Base-by-base conservation (phyloP, 2,329 filamentous ascomycete species). In the Tolypocladium tropicale region DNA sequence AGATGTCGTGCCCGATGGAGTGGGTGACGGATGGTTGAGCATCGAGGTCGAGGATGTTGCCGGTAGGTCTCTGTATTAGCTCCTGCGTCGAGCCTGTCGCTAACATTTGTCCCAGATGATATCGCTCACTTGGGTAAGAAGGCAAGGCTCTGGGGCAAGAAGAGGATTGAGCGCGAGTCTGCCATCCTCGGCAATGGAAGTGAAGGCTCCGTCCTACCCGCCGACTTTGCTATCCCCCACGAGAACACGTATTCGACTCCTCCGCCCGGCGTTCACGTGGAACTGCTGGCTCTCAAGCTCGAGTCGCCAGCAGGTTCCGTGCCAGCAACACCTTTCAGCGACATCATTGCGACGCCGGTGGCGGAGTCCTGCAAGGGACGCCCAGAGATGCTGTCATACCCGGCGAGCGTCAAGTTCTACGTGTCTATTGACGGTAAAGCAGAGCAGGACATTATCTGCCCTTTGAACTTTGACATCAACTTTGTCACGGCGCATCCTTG, bases 401-500 rank as follows among this genome's bases (percentile, higher is more conserved):
- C 72, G 4, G 70, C 71, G 39, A 67, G 62, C 33, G 56, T 73
- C 52, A 67, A 62, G 46, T 74, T 74, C 52, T 63, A 59, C 2
- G 70, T 74, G 6, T 65, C 67, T 1, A 62, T 73, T 46, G 70
- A 72, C 50, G 74, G 76, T 33, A 69, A 72, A 2, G 64, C 68
- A 2, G 70, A 73, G 1, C 70, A 74, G 49, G 70, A 76, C 55
- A 62, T 76, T 54, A 73, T 72, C 2, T 74, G 78, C 53, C 63
- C 74, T 1, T 67, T 88, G 11, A 68, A 70, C 6, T 79, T 83
- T 60, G 83, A 87, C 57, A 76, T 86, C 25, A 79, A 79, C 61
- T 87, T 87, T 64, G 80, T 86, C 21, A 86, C 84, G 1, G 83
- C 83, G 0, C 82, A 86, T 61, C 84, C 84, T 0, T 88, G 84